A percentile compares a stretch with the other conserved stretches of the same genome.
phyloP scores from a whole-genome alignment of 2,329 filamentous ascomycete species.

The Ophiocordyceps camponoti-floridani region DNA sequence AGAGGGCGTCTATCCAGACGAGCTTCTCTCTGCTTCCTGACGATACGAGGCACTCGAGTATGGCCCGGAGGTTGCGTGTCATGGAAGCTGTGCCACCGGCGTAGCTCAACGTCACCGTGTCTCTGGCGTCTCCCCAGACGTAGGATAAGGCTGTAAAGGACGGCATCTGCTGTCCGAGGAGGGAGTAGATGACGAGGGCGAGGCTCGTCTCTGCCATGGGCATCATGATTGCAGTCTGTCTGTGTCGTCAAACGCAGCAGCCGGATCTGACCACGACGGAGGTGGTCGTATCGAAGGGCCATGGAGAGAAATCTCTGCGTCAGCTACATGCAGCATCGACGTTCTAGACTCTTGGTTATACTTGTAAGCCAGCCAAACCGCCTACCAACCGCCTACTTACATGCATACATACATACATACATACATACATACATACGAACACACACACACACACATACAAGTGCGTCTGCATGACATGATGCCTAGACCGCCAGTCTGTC shows the following conservation, averaged over 20 bases:
- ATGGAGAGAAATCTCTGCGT: no score
- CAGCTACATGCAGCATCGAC: no score
- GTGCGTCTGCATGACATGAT: no score
- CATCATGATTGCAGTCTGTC: no score
- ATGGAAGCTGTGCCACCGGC: neutral
- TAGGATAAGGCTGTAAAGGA: neutral
- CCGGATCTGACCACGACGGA: constrained; percentile 14
- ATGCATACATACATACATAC: no score
- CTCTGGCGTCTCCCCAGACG: neutral
- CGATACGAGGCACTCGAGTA: neutral
- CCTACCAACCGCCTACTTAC: no score
- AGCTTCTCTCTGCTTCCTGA: neutral
- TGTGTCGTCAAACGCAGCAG: neutral
- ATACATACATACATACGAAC: no score
- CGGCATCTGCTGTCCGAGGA: neutral
- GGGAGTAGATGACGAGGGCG: neutral
- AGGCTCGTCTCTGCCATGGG: neutral
- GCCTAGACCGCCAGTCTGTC: no score
- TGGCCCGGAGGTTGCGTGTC: neutral
- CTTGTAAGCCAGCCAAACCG: no score
- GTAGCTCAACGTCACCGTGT: neutral
- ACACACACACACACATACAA: no score
- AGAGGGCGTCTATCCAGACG: neutral
- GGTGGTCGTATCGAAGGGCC: constrained; percentile 20
- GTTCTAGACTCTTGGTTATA: no score